A percentile compares a stretch with the other conserved stretches of the same genome.
Conservation (phyloP, 345 rosid genomes). For the Citrus trifoliata region DNA sequence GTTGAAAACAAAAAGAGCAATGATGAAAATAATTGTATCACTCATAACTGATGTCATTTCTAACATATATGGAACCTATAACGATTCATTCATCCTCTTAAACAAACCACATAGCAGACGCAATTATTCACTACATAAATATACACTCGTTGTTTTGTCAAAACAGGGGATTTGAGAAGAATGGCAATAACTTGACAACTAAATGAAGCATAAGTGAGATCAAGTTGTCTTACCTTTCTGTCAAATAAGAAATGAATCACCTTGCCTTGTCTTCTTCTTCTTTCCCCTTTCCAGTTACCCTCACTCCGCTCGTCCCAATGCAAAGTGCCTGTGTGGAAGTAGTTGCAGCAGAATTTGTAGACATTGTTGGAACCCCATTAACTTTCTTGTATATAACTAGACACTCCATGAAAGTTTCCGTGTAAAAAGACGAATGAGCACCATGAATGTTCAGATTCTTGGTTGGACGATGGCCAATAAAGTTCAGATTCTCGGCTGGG, state of each 20-base stretch:
- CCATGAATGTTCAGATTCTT: slow-evolving; percentile 22
- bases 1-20: too few relatives aligned
- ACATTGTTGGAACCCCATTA: neutral
- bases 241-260: too few relatives aligned
- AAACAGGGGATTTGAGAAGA: neutral
- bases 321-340: neutral
- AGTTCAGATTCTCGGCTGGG: neutral
- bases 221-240: neutral
- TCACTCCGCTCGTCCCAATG: neutral
- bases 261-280: neutral
- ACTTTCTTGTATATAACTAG: slow-evolving; percentile 14
- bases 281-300: neutral
- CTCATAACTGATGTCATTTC: too few relatives aligned
- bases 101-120: neutral
- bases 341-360: neutral
- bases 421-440: slow-evolving; percentile 14
- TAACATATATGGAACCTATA: neutral
- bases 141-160: neutral
- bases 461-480: too few relatives aligned
- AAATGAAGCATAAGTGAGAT: neutral
- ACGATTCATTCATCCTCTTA: neutral
- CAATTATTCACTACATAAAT: neutral
- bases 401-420: slow-evolving; percentile 22
- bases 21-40: too few relatives aligned
- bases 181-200: neutral